Percentiles rank a stretch among this genome's conserved stretches.
These are phyloP conservation scores for Phyllosticta citrichinensis DNA, from an alignment of 2,329 filamentous ascomycete species.

Conservation along the genomic window DNA sequence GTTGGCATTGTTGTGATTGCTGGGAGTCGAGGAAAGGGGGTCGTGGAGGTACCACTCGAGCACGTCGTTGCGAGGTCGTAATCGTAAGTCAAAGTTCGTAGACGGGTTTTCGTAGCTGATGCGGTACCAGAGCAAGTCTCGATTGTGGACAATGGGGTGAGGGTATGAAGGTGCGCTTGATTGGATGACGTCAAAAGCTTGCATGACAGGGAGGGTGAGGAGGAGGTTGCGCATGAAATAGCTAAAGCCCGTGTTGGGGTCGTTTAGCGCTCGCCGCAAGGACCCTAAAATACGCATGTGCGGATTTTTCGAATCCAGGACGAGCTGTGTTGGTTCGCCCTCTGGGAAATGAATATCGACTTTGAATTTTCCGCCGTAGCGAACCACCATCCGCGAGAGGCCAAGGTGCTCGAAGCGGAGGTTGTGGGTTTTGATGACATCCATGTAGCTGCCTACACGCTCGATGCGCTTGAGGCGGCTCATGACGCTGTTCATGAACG, in stretches of 20 bases:
- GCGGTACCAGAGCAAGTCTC: slow-evolving; percentile 43
- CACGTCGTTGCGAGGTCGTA: slow-evolving; percentile 22
- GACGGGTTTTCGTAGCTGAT: slow-evolving; percentile 31
- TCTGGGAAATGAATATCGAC: slow-evolving; percentile 50
- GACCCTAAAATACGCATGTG: slow-evolving; percentile 54
- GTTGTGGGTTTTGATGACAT: slow-evolving; percentile 50
- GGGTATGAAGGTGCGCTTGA: not conserved
- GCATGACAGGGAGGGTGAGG: slow-evolving; percentile 53
- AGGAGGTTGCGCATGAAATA: slow-evolving; percentile 48
- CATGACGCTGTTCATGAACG: slow-evolving; percentile 50
- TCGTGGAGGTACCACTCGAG: slow-evolving; percentile 30
- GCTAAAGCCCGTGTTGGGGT: slow-evolving; percentile 37
- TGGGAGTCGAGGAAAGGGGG: slow-evolving; percentile 13
- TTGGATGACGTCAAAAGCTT: slow-evolving; percentile 5
- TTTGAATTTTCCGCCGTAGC: slow-evolving; percentile 49
- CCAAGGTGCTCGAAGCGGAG: slow-evolving; percentile 51
- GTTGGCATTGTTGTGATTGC: slow-evolving; percentile 14
- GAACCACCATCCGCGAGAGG: slow-evolving; percentile 55
- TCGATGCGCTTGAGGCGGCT: slow-evolving; percentile 56
- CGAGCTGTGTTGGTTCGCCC: slow-evolving; percentile 35
- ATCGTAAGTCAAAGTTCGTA: slow-evolving; percentile 29
- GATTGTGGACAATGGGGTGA: slow-evolving; percentile 14
- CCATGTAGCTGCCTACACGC: slow-evolving; percentile 59
- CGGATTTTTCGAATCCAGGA: slow-evolving; percentile 54
- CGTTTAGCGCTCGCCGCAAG: slow-evolving; percentile 50